Conservation (phyloP, 2,329 filamentous ascomycete genomes). For the Teratosphaeria gauchensis region DNA sequence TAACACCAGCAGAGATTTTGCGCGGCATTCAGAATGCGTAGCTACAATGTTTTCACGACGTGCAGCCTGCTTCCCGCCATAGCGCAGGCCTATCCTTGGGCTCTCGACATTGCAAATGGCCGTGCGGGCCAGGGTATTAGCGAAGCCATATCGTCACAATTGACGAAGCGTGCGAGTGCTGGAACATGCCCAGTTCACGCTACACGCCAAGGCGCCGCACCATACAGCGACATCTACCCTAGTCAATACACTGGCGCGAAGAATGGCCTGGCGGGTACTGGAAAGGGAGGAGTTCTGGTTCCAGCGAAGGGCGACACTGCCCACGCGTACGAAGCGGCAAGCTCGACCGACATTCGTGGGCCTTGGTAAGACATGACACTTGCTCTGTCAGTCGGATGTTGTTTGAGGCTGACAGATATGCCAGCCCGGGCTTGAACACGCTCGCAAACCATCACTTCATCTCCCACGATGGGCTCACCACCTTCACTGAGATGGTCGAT, state of each 20-base stretch:
- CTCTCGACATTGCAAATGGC: not conserved
- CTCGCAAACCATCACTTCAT: constrained; percentile 33
- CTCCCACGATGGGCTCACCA: constrained; percentile 31
- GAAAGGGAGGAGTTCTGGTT: constrained; percentile 32
- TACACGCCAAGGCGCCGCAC: constrained; percentile 2
- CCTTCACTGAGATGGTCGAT: constrained; percentile 31
- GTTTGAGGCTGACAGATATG: not conserved
- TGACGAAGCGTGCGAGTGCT: not conserved
- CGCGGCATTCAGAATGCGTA: not conserved
- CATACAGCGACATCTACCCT: constrained; percentile 2
- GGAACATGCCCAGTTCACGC: not conserved
- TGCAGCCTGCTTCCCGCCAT: not conserved
- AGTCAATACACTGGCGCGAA: constrained; percentile 4
- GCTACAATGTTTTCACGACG: not conserved
- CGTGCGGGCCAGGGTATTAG: not conserved
- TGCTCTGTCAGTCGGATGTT: not conserved
- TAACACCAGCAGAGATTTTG: not conserved
- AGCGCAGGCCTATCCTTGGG: not conserved
- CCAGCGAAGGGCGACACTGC: constrained; percentile 31
- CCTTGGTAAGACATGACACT: not conserved
- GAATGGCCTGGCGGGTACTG: constrained; percentile 24
- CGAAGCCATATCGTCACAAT: not conserved
- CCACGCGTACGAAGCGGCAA: constrained; percentile 25
- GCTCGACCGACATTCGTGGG: constrained; percentile 19
- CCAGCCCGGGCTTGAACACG: constrained; percentile 27